Conservation (phyloP, 176 grass and related monocot species). For the Triticum urartu region DNA sequence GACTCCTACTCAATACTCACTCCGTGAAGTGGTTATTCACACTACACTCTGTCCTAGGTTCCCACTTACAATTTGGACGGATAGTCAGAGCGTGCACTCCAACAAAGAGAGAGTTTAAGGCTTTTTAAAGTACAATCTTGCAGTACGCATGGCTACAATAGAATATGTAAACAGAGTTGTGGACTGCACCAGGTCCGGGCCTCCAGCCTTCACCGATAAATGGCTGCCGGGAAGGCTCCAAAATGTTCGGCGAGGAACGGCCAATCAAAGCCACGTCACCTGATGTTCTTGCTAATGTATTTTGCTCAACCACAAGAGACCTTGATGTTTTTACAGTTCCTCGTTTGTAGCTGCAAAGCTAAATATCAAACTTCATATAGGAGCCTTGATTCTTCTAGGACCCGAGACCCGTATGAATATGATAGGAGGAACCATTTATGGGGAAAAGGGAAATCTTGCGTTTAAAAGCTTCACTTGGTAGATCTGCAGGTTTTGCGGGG, state of each 20-base stretch:
- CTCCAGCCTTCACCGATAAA: slow-evolving; percentile 36
- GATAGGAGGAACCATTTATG: background rate
- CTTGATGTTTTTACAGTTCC: background rate
- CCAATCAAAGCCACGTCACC: slow-evolving; percentile 7
- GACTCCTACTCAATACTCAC: background rate
- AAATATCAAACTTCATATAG: background rate
- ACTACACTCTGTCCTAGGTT: background rate
- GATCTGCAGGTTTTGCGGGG: background rate
- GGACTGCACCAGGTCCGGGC: slow-evolving; percentile 34
- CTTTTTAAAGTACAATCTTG: no score
- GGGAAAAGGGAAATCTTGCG: background rate
- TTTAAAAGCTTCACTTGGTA: background rate
- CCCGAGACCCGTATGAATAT: background rate
- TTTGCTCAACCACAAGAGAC: background rate
- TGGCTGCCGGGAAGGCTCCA: slow-evolving; percentile 24
- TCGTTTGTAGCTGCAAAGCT: background rate
- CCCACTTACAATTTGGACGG: background rate
- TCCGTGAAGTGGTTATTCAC: background rate
- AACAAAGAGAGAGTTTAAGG: background rate
- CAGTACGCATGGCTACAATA: background rate
- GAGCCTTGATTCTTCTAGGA: background rate
- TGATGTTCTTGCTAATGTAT: slow-evolving; percentile 13
- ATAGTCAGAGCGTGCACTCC: background rate
- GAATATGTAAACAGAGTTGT: background rate
- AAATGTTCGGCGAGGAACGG: background rate